phyloP scores from a whole-genome alignment of 208 protist species.

The Trypanosoma congolense region DNA sequence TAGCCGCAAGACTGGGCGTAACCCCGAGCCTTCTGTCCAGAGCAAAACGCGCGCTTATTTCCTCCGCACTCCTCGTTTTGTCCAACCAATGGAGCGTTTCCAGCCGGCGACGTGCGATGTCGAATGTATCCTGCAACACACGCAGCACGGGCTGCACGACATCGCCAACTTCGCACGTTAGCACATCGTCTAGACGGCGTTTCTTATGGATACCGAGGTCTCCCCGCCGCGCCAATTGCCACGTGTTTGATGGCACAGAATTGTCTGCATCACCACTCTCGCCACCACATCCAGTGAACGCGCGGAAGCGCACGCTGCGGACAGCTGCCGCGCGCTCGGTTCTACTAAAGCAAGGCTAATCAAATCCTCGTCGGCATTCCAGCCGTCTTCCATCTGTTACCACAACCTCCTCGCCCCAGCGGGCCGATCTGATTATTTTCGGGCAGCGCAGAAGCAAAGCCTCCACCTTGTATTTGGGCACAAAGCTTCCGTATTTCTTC shows the following conservation, averaged over 20 bases:
- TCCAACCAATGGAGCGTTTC: slow-evolving; percentile 64
- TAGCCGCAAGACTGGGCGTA: slow-evolving; percentile 37
- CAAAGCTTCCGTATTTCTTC: too few relatives aligned
- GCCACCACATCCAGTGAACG: slow-evolving; percentile 20
- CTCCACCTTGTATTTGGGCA: too few relatives aligned
- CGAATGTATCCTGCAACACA: slow-evolving; percentile 34
- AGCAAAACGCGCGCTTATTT: slow-evolving; percentile 57
- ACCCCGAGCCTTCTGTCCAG: slow-evolving; percentile 58
- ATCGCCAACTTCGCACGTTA: background rate
- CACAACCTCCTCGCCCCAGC: background rate
- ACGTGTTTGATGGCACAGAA: slow-evolving; percentile 2
- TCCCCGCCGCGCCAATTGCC: background rate
- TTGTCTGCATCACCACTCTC: slow-evolving; percentile 17
- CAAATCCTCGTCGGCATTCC: slow-evolving; percentile 21
- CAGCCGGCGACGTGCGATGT: slow-evolving; percentile 47
- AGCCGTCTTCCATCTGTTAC: slow-evolving; percentile 17
- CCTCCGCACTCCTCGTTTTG: slow-evolving; percentile 32
- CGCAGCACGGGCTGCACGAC: slow-evolving; percentile 31
- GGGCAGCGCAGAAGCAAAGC: too few relatives aligned
- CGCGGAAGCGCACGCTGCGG: slow-evolving; percentile 25
- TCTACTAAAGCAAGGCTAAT: slow-evolving; percentile 23
- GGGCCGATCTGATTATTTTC: too few relatives aligned
- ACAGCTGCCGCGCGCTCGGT: slow-evolving; percentile 24
- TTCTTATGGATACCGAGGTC: slow-evolving; percentile 17
- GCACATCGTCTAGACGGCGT: slow-evolving; percentile 15